Conservation (phyloP, 2,329 filamentous ascomycete species). For the Clarireedia hainanense region DNA sequence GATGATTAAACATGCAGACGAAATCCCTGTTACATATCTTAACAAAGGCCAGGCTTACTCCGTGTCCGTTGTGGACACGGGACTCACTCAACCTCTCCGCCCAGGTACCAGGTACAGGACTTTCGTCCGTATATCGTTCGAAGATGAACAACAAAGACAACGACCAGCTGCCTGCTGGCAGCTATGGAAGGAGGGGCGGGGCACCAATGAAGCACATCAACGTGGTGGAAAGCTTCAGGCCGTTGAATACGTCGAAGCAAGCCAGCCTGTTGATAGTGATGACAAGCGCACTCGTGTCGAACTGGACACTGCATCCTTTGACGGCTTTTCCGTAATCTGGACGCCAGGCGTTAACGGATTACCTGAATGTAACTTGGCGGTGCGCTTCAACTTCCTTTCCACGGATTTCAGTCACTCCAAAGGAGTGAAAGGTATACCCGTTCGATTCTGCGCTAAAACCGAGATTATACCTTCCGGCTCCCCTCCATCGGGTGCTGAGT, state of each 20-base stretch:
- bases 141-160: conserved; percentile 86
- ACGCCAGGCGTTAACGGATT: conserved; percentile 60
- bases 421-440: conserved; percentile 94
- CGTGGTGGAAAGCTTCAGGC: conserved; percentile 86
- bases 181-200: conserved; percentile 91
- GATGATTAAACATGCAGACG: conserved; percentile 83
- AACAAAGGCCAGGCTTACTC: conserved; percentile 97
- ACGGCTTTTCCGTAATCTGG: conserved; percentile 91
- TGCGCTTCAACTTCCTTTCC: conserved; percentile 96
- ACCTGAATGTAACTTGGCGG: conserved; percentile 76
- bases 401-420: conserved; percentile 99
- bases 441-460: conserved; percentile 87
- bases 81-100: conserved; percentile 48
- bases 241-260: conserved; percentile 79
- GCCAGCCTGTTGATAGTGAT: conserved; percentile 51
- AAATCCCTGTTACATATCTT: conserved; percentile 94
- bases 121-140: conserved; percentile 90
- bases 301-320: conserved; percentile 73
- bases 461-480: conserved; percentile 52
- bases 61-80: conserved; percentile 73
- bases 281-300: conserved; percentile 62
- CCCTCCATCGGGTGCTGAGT: conserved; percentile 37
- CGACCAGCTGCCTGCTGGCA: conserved; percentile 81
- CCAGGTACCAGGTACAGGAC: conserved; percentile 73
- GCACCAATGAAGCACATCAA: conserved; percentile 92